Base-by-base conservation (phyloP, 2,329 filamentous ascomycete species). In the Venturiaceae sp. region DNA sequence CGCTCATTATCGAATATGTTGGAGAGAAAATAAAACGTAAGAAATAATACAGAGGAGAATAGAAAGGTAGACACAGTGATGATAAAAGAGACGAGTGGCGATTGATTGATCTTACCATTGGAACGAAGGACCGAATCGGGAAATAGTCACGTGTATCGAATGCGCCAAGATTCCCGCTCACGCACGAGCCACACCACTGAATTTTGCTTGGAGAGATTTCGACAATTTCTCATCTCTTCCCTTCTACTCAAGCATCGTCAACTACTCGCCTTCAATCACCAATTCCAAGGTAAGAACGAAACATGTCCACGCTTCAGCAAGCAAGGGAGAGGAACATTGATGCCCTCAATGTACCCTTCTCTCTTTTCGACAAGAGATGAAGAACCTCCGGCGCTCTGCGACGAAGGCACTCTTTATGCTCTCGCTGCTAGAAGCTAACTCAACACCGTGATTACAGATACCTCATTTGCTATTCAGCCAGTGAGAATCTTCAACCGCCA, bases 401-500 rank as follows among this genome's bases (percentile, higher is more conserved):
- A 70, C 71, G 72, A 67, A 82, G 83, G 83, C 82, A 85, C 83
- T 85, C 83, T 85, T 83, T 47, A 54, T 81, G 81, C 82, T 84
- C 80, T 76, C 80, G 81, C 80, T 81, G 77, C 77, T 80, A 78
- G 75, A 81, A 80, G 81, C 82, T 85, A 80, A 85, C 77, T 72
- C 58, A 60, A 52, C 60, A 57, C 5, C 44, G 44, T 28, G n/a
- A n/a, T n/a, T 60, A 64, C 73, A 83, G 81, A 84, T 81, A 84
- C 80, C 81, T 83, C 80, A 80, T 72, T 80, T 77, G 74, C 73
- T 68, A 61, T 69, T 32, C 68, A 68, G 74, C 79, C 86, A 82
- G 82, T 87, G 86, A 91, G 86, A 90, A 90, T 90, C 87, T 90
- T 83, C 74, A 71, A 82, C 83, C 84, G 85, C 76, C 85, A 96